Conservation (phyloP, 1,284 basidiomycete species). For the Coriolopsis trogii region DNA sequence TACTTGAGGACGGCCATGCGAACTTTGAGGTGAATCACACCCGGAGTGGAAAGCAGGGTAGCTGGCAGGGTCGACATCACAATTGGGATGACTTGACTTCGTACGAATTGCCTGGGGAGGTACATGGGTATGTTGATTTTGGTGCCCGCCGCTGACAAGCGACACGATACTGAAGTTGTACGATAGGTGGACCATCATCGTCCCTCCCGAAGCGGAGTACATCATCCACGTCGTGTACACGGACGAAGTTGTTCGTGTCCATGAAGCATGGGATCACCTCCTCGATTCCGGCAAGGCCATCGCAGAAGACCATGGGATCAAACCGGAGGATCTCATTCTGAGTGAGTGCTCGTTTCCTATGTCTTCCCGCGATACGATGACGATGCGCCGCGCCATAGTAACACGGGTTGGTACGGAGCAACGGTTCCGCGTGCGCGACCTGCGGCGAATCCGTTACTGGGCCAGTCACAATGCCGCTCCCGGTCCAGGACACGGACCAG, state of each 20-base stretch:
- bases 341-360: slow-evolving; percentile 35
- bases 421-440: slow-evolving; percentile 26
- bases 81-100: slow-evolving; percentile 29
- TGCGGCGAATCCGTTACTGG: slow-evolving; percentile 17
- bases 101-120: slow-evolving; percentile 34
- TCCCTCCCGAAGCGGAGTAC: slow-evolving; percentile 39
- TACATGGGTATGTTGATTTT: slow-evolving; percentile 42
- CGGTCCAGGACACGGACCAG: background rate
- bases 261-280: slow-evolving; percentile 48
- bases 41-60: slow-evolving; percentile 27
- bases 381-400: slow-evolving; percentile 23
- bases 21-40: slow-evolving; percentile 15
- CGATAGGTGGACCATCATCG: slow-evolving; percentile 48
- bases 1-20: slow-evolving; percentile 33
- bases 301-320: slow-evolving; percentile 37
- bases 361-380: too few species aligned
- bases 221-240: slow-evolving; percentile 44
- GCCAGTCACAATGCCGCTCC: background rate
- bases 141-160: too few species aligned
- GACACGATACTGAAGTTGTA: background rate
- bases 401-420: slow-evolving; percentile 30
- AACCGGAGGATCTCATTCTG: slow-evolving; percentile 48
- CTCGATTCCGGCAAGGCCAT: slow-evolving; percentile 39
- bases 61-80: slow-evolving; percentile 24
- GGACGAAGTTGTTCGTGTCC: slow-evolving; percentile 30